These are phyloP conservation scores for Globisporangium emineosum DNA, from an alignment of 352 stramenopile species.

Conservation along the genomic window DNA sequence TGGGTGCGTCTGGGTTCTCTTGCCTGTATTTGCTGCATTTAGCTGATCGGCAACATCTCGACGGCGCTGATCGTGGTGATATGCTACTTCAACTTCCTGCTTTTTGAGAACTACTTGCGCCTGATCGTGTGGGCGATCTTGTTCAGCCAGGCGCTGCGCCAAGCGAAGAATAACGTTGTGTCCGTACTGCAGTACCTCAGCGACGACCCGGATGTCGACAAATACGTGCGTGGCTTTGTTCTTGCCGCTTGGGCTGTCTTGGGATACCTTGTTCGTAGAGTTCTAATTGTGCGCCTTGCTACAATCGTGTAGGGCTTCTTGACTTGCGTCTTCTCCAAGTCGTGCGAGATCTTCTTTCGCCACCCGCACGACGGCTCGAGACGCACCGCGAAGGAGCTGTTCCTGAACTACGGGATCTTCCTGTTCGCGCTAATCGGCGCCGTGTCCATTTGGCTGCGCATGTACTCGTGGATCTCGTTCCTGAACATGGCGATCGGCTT, in stretches of 20 bases:
- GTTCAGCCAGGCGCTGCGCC: slow-evolving; percentile 81
- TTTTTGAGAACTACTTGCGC: slow-evolving; percentile 88
- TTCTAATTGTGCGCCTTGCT: neutral
- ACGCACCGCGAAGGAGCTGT: slow-evolving; percentile 75
- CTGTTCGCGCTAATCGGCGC: slow-evolving; percentile 80
- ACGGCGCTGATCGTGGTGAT: slow-evolving; percentile 82
- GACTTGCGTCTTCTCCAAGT: slow-evolving; percentile 79
- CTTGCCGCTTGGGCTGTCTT: neutral
- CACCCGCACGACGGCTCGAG: slow-evolving; percentile 59
- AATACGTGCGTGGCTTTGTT: slow-evolving; percentile 39
- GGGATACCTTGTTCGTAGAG: no score
- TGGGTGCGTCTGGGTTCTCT: slow-evolving; percentile 3
- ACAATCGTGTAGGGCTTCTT: slow-evolving; percentile 55
- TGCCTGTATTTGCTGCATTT: neutral
- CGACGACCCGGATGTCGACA: slow-evolving; percentile 67
- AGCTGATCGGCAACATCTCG: slow-evolving; percentile 87
- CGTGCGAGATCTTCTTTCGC: slow-evolving; percentile 68
- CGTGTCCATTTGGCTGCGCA: slow-evolving; percentile 84
- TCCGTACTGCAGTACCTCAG: slow-evolving; percentile 84
- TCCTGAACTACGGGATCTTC: slow-evolving; percentile 88
- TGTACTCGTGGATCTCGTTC: slow-evolving; percentile 82
- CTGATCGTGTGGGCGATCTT: slow-evolving; percentile 87
- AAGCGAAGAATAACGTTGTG: slow-evolving; percentile 84
- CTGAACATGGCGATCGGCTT: slow-evolving; percentile 68
- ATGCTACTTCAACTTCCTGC: slow-evolving; percentile 89